These are phyloP conservation scores for Flueggea neowawraea DNA, from an alignment of 441 rosid species.

Conservation along the genomic window DNA sequence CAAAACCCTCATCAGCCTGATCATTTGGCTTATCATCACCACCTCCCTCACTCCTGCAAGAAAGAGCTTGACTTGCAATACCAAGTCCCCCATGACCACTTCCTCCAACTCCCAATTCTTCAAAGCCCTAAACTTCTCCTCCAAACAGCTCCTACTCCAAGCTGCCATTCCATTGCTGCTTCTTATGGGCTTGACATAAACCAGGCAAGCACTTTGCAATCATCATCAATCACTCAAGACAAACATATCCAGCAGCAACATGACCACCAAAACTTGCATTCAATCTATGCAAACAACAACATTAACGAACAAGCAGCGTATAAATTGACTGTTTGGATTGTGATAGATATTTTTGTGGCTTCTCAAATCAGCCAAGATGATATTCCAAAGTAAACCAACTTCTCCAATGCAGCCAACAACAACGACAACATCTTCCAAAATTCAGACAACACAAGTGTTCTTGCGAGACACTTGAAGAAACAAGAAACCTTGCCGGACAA, in stretches of 20 bases:
- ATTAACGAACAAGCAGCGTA: conserved; percentile 43
- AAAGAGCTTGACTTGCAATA: conserved; percentile 45
- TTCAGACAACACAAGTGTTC: conserved; percentile 20
- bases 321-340: conserved; percentile 84
- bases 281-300: conserved; percentile 23
- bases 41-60: conserved; percentile 43
- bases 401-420: conserved; percentile 22
- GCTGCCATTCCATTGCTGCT: conserved; percentile 23
- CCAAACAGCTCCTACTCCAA: conserved; percentile 20
- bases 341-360: conserved; percentile 91
- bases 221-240: conserved; percentile 40
- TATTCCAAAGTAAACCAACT: conserved; percentile 29
- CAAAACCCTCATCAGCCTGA: conserved; percentile 29
- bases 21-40: conserved; percentile 22
- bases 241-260: conserved; percentile 36
- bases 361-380: conserved; percentile 81
- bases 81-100: conserved; percentile 36
- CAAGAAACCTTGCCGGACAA: conserved; percentile 30
- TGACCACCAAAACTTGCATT: conserved; percentile 28
- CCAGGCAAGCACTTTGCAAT: conserved; percentile 37
- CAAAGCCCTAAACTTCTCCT: conserved; percentile 62
- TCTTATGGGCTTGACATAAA: conserved; percentile 39
- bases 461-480: conserved; percentile 21
- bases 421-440: conserved; percentile 18
- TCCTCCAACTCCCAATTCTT: conserved; percentile 73